phyloP scores from a whole-genome alignment of 2,329 filamentous ascomycete species.

The Botrytis medusae region DNA sequence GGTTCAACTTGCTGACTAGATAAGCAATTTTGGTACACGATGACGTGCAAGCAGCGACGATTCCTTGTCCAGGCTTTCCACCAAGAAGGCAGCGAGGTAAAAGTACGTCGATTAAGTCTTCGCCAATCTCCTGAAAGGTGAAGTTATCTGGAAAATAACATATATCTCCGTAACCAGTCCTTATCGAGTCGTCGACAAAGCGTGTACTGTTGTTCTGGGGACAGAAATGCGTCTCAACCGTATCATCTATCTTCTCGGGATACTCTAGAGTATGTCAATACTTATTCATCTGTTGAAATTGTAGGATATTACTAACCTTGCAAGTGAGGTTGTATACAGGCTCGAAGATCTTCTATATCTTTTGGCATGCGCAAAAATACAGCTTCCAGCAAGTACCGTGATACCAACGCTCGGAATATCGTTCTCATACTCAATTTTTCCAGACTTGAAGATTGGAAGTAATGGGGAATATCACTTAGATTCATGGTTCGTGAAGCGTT shows the following conservation, averaged over 20 bases:
- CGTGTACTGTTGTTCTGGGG: background rate
- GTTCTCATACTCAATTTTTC: background rate
- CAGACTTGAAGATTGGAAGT: background rate
- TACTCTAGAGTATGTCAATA: background rate
- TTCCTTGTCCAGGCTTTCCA: background rate
- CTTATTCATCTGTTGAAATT: background rate
- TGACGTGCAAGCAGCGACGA: background rate
- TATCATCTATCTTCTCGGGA: background rate
- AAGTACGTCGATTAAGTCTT: background rate
- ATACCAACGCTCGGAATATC: background rate
- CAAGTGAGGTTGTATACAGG: background rate
- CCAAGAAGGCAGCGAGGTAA: background rate
- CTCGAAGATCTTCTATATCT: background rate
- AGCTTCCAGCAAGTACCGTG: background rate
- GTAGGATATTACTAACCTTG: background rate
- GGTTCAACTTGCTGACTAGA: background rate
- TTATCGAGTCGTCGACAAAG: background rate
- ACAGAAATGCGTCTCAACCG: background rate
- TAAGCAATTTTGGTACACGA: background rate
- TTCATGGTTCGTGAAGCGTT: background rate
- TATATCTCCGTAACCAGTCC: background rate
- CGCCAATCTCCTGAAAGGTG: background rate
- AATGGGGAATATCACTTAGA: background rate
- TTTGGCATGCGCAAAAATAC: background rate
- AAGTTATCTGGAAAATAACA: background rate